Percentiles rank a stretch among this genome's conserved stretches.
Conservation (phyloP, 345 rosid species). For the Turritis glabra region DNA sequence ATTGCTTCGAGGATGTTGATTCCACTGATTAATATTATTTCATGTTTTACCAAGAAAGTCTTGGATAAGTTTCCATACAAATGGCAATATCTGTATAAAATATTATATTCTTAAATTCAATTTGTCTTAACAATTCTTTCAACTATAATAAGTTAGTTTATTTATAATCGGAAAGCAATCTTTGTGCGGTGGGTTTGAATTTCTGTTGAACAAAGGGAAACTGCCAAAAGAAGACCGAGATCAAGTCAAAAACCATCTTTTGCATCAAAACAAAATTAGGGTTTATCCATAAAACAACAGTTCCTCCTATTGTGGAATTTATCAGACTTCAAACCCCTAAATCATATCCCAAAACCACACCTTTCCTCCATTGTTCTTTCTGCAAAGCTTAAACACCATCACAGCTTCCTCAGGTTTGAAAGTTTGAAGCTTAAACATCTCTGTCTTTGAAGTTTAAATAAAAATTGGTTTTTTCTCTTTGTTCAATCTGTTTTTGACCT, state of each 20-base stretch:
- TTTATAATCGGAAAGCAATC: conserved; percentile 30
- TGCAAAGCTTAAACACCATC: conserved; percentile 18
- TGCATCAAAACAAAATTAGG: conserved; percentile 33
- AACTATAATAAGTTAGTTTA: conserved; percentile 7
- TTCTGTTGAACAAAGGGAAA: conserved; percentile 31
- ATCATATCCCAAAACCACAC: conserved; percentile 10
- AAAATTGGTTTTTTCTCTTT: not conserved
- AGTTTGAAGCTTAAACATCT: not conserved
- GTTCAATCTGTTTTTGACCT: not conserved
- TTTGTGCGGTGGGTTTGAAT: conserved; percentile 36
- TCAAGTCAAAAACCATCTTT: conserved; percentile 29
- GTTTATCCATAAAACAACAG: conserved; percentile 32
- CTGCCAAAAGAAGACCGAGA: conserved; percentile 30
- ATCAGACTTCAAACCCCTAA: conserved; percentile 13
- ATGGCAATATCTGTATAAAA: not conserved
- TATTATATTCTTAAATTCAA: not conserved
- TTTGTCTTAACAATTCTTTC: not conserved
- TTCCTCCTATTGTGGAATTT: not conserved
- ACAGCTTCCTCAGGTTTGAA: conserved; percentile 3
- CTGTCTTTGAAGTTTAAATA: not conserved
- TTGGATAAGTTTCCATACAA: not conserved
- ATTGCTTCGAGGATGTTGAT: not conserved
- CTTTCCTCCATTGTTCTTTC: conserved; percentile 18
- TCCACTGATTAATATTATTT: not conserved
- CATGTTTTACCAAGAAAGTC: not conserved